Evolutionary conservation across 2,329 filamentous ascomycete species (phyloP).

Genomic region (Aspergillus sp.): DNA sequence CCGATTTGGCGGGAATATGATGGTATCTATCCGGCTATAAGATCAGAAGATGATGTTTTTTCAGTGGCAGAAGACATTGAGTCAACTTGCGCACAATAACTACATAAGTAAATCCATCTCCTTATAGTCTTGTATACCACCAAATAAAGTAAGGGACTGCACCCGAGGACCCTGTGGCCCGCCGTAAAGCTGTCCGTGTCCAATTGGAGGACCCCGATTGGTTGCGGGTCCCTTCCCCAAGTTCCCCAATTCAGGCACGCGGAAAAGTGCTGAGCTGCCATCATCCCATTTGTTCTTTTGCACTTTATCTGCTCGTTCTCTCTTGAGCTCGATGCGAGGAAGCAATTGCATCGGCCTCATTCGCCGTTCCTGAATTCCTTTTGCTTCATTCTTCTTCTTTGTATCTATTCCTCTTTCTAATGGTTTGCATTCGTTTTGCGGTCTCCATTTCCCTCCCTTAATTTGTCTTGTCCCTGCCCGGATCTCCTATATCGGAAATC

Average conservation of each 20-base stretch:
- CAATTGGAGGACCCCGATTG: slow-evolving; percentile 18
- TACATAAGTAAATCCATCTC: too few species aligned
- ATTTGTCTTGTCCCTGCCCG: slow-evolving; percentile 2
- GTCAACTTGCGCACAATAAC: background rate
- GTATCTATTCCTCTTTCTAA: slow-evolving; percentile 13
- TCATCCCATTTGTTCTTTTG: too few species aligned
- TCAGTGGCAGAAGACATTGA: background rate
- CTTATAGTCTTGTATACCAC: too few species aligned
- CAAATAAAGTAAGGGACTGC: slow-evolving; percentile 5
- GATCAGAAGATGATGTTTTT: too few species aligned
- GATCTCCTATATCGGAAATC: slow-evolving; percentile 15
- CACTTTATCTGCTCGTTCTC: background rate
- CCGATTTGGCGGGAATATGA: too few species aligned
- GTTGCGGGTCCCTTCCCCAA: slow-evolving; percentile 17
- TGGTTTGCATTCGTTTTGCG: background rate
- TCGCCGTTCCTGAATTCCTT: background rate
- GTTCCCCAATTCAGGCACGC: slow-evolving; percentile 22
- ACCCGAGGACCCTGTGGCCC: background rate
- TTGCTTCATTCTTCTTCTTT: background rate
- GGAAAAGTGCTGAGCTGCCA: slow-evolving; percentile 14
- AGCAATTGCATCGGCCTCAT: background rate
- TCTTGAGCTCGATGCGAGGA: slow-evolving; percentile 3
- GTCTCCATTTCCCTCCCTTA: slow-evolving; percentile 1
- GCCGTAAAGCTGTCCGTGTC: slow-evolving; percentile 17
- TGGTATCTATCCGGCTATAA: too few species aligned